Evolutionary conservation across 2,329 filamentous ascomycete species (phyloP), one percentile per base, ranked within the genome.

Genomic region (Colletotrichum lupini): DNA sequence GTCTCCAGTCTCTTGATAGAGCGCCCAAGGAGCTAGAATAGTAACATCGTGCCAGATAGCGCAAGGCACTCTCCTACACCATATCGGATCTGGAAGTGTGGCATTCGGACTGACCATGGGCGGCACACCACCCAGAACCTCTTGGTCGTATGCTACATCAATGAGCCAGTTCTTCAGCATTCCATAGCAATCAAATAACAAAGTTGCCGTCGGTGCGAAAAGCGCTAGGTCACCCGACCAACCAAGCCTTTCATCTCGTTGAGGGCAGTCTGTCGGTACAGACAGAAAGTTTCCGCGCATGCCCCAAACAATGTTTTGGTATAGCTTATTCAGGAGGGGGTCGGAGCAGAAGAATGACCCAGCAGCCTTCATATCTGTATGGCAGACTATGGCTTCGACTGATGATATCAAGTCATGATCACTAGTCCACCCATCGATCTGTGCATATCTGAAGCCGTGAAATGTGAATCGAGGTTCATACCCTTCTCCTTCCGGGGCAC

Each of bases 381-480:
- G 64, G 42, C 58, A 71, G 3, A 74, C 68, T 9, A 72, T 53
- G 4, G 68, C 72, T 14, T 71, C 64, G 22, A 74, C 7, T 2
- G 61, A 72, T 9, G 2, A 42, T 49, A 3, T 66, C 12, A 59
- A 26, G 5, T 49, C 37, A 7, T 14, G 7, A 7, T 68, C 74
- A 2, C 28, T n/a, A 2, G 32, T 8, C 67, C 85, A 87, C n/a
- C 82, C 82, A 2, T 83, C 79, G 5, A 87, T 76, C 72, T 86
- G 81, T 4, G 85, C 85, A 70, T 85, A 88, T 35, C 87, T 81
- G 72, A 88, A 89, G 3, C 87, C 87, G 75, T 88, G 86, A 69
- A 86, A 88, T 2, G 86, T 88, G 75, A 87, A 88, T 0, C 78
- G 80, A 0, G 87, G 86, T 26, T 83, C 79, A 84, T 85, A 88